Evolutionary conservation across 148 eudicot genomes (phyloP), one percentile per base, ranked within the genome.

Genomic region (Pouteria glomerata): DNA sequence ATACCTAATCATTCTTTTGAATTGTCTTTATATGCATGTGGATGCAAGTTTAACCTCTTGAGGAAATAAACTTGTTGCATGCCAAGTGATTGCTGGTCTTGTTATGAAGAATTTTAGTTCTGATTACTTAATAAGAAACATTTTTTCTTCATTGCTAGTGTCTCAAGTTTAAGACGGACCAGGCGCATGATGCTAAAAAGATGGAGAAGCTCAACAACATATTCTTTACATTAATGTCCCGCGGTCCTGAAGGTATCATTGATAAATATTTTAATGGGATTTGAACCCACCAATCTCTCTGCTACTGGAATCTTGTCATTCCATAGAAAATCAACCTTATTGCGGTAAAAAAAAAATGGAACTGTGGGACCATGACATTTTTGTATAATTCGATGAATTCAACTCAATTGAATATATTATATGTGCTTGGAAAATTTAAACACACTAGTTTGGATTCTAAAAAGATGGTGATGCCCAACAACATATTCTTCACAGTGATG

Each of bases 141-240:
- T 11, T 24, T 42, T 29, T 41, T 56, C 52, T 16, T 50, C 61
- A 69, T 70, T 76, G 14, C 3, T 76, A 93, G 98, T 87, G 97
- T 79, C 80, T 90, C 81, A 87, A 94, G 82, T 94, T 87, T 72
- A 94, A 94, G 90, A 91, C 97, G 11, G 97, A 89, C 80, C 98
- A 94, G 73, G 92, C 88, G 12, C 95, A 93, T 50, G 97, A 93
- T 80, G 98, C 95, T 26, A 90, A 86, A 81, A 94, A 91, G 83
- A 91, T 91, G 98, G 98, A 91, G 83, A 91, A 94, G 84, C 85
- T 89, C 45, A 91, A 94, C 77, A 93, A 87, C 68, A 87, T 94
- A 58, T 89, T 94, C 79, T 94, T 94, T 73, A 80, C 87, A 57
- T 66, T 91, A 81, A 87, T 86, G 98, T 89, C 98, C 75, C 97